Evolutionary conservation across 371 early-diverging fungal species (phyloP).

Genomic region (Mortierella polycephala): DNA sequence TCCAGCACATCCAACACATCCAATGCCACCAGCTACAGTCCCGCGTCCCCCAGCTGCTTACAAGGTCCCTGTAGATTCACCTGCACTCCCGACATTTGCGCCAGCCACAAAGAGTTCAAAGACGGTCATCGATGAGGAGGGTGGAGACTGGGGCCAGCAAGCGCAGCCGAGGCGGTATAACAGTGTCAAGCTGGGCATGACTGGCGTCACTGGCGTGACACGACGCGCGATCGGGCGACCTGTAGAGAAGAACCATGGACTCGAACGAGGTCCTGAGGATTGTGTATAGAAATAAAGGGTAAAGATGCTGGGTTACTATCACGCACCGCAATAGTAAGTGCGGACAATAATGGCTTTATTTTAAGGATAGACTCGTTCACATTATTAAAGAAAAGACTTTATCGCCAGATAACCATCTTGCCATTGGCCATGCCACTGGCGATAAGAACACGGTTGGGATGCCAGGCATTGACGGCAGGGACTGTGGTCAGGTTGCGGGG

Average conservation of each 20-base stretch:
- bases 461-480: constrained; percentile 75
- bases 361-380: neutral
- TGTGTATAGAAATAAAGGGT: constrained; percentile 20
- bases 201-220: constrained; percentile 38
- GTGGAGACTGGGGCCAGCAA: constrained; percentile 38
- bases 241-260: constrained; percentile 30
- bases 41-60: constrained; percentile 19
- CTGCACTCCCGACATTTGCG: neutral
- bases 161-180: constrained; percentile 45
- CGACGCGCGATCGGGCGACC: constrained; percentile 49
- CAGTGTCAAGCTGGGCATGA: constrained; percentile 44
- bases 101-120: constrained; percentile 11
- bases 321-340: no score
- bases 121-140: constrained; percentile 43
- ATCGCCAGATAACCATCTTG: constrained; percentile 60
- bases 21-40: constrained; percentile 9
- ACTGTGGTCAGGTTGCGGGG: constrained; percentile 68
- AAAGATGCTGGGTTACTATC: neutral
- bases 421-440: constrained; percentile 64
- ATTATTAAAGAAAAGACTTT: neutral
- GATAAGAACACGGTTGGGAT: constrained; percentile 62
- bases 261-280: constrained; percentile 48
- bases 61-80: constrained; percentile 14
- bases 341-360: neutral
- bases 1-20: neutral